phyloP scores from a whole-genome alignment of 2,329 filamentous ascomycete genomes.

The Cladosporium halotolerans region DNA sequence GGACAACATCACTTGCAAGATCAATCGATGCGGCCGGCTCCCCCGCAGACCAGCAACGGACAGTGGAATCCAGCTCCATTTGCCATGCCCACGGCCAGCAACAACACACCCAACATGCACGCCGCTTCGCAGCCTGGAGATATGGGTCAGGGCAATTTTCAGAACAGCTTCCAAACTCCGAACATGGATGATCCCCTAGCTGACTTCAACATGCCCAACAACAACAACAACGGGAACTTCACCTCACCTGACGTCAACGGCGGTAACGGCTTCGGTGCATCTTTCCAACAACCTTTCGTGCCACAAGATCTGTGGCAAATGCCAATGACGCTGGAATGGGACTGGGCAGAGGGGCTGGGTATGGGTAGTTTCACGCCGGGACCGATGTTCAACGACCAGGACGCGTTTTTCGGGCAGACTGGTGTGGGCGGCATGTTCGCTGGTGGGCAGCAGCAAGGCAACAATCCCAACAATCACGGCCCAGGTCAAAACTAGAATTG shows the following conservation, averaged over 20 bases:
- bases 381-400: slow-evolving; percentile 14
- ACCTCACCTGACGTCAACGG: slow-evolving; percentile 1
- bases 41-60: slow-evolving; percentile 5
- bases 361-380: slow-evolving; percentile 28
- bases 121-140: not conserved
- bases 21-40: not conserved
- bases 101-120: not conserved
- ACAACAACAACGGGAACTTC: not conserved
- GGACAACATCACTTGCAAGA: slow-evolving; percentile 9
- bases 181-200: slow-evolving; percentile 11
- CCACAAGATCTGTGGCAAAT: slow-evolving; percentile 92
- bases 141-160: not conserved
- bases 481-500: not conserved
- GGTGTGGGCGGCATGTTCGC: slow-evolving; percentile 2
- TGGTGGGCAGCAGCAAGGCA: not conserved
- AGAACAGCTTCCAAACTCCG: slow-evolving; percentile 5
- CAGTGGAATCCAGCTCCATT: slow-evolving; percentile 12
- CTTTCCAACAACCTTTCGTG: slow-evolving; percentile 78
- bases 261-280: slow-evolving; percentile 16
- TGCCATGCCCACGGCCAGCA: slow-evolving; percentile 1
- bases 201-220: slow-evolving; percentile 14
- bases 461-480: not conserved
- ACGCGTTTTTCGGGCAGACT: not conserved
- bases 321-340: slow-evolving; percentile 95
- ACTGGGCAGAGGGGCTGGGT: slow-evolving; percentile 52